These are phyloP conservation scores for Fusarium sp. DNA, from an alignment of 2,329 filamentous ascomycete species.

Conservation along the genomic window DNA sequence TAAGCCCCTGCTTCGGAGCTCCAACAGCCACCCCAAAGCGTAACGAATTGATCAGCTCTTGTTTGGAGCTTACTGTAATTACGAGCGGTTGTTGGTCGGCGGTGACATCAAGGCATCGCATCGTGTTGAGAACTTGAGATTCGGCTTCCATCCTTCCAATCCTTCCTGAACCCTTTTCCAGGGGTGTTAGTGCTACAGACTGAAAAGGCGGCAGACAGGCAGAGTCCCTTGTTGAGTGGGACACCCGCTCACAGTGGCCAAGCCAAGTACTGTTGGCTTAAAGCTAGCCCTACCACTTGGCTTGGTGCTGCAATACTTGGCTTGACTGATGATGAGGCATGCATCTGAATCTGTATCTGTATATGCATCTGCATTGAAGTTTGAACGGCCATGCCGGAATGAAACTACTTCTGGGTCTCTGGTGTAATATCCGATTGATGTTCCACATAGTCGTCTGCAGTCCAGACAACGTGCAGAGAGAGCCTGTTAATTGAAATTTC, in stretches of 20 bases:
- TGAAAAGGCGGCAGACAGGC: constrained; percentile 20
- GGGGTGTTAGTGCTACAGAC: constrained; percentile 17
- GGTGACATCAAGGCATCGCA: constrained; percentile 19
- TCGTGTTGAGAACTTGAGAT: constrained; percentile 39
- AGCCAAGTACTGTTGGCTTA: constrained; percentile 19
- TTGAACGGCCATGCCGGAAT: constrained; percentile 16
- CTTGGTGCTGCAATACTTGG: constrained; percentile 14
- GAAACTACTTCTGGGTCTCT: constrained; percentile 38
- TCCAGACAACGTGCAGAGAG: constrained; percentile 20
- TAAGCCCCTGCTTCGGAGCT: constrained; percentile 38
- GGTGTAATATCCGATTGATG: constrained; percentile 21
- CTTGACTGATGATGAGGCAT: not conserved
- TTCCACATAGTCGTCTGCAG: constrained; percentile 40
- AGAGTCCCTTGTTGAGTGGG: constrained; percentile 38
- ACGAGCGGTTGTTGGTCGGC: constrained; percentile 20
- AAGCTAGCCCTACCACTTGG: constrained; percentile 28
- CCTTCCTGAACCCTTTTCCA: constrained; percentile 27
- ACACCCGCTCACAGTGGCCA: constrained; percentile 21
- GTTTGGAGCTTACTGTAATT: not conserved
- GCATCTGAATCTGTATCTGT: constrained; percentile 10
- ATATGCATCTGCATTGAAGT: constrained; percentile 20
- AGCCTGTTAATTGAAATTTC: constrained; percentile 15
- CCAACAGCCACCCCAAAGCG: constrained; percentile 12
- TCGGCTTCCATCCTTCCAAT: constrained; percentile 23
- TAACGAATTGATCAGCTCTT: constrained; percentile 18